phyloP scores from a whole-genome alignment of 2,329 filamentous ascomycete species.

The Colletotrichum somersetense region DNA sequence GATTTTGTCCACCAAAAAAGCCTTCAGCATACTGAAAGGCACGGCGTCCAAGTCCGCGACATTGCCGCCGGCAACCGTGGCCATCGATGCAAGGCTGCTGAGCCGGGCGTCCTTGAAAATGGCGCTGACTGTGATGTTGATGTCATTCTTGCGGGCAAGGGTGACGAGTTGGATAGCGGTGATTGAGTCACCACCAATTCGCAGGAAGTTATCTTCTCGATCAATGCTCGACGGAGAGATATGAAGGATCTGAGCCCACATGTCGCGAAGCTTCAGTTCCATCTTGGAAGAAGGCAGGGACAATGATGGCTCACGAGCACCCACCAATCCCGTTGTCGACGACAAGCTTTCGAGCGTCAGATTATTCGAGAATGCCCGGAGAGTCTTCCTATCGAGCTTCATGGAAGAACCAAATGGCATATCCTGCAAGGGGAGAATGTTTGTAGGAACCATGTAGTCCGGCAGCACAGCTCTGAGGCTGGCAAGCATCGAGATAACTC shows the following conservation, averaged over 20 bases:
- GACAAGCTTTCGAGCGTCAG: not conserved
- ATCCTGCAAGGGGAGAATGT: not conserved
- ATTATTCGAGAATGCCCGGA: not conserved
- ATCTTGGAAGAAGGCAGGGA: conserved; percentile 12
- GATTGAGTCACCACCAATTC: conserved; percentile 32
- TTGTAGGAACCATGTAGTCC: conserved; percentile 13
- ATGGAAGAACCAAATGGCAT: conserved; percentile 15
- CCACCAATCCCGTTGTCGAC: not conserved
- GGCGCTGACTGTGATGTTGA: conserved; percentile 32
- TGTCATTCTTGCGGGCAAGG: conserved; percentile 26
- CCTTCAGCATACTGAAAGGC: conserved; percentile 8
- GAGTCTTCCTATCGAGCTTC: conserved; percentile 15
- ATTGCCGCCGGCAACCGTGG: conserved; percentile 19
- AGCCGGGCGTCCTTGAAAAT: conserved; percentile 39
- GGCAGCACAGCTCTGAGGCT: conserved; percentile 4
- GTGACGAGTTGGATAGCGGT: conserved; percentile 44
- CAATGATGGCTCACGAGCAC: not conserved
- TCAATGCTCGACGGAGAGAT: conserved; percentile 35
- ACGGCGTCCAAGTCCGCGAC: not conserved
- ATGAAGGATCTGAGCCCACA: conserved; percentile 42
- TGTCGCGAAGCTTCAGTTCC: conserved; percentile 37
- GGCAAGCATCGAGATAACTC: not conserved
- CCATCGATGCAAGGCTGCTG: conserved; percentile 17
- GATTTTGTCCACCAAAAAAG: not conserved
- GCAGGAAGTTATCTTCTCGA: conserved; percentile 41